These are phyloP conservation scores for Kalaharituber pfeilii DNA, from an alignment of 2,329 filamentous ascomycete species.

Conservation along the genomic window DNA sequence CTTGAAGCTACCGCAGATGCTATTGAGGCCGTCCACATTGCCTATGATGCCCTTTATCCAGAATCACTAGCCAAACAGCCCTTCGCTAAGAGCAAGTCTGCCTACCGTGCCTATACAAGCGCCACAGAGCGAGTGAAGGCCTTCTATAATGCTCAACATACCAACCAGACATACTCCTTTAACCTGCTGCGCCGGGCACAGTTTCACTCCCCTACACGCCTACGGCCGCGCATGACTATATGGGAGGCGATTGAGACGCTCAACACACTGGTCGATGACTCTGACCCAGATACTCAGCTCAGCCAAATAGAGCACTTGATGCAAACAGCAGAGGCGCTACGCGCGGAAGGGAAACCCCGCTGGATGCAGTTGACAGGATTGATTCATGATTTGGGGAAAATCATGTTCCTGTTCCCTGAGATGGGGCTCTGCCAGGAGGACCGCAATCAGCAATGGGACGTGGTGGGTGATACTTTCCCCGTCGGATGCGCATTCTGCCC, in stretches of 20 bases:
- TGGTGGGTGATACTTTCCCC: slow-evolving; percentile 73
- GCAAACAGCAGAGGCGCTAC: slow-evolving; percentile 76
- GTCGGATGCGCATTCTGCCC: slow-evolving; percentile 56
- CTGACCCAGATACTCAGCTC: slow-evolving; percentile 67
- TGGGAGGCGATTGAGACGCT: slow-evolving; percentile 90
- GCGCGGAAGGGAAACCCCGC: slow-evolving; percentile 62
- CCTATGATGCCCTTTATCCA: slow-evolving; percentile 1
- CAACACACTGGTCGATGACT: slow-evolving; percentile 78
- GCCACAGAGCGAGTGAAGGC: slow-evolving; percentile 26
- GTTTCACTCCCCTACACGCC: slow-evolving; percentile 41
- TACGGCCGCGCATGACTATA: slow-evolving; percentile 55
- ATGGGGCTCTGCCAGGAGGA: slow-evolving; percentile 33
- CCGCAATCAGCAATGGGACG: slow-evolving; percentile 54
- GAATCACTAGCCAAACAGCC: slow-evolving; percentile 25
- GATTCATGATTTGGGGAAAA: slow-evolving; percentile 64
- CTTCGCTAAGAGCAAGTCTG: slow-evolving; percentile 33
- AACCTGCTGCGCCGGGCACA: slow-evolving; percentile 63
- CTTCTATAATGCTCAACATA: slow-evolving; percentile 45
- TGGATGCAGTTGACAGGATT: slow-evolving; percentile 69
- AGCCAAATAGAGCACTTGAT: slow-evolving; percentile 80
- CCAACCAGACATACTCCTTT: slow-evolving; percentile 41
- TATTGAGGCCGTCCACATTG: neutral
- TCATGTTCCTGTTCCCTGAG: slow-evolving; percentile 66
- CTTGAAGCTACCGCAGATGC: neutral
- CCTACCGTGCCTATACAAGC: slow-evolving; percentile 37